Base-by-base conservation (phyloP, 495 filamentous ascomycete species). In the Lindgomyces ingoldianus region DNA sequence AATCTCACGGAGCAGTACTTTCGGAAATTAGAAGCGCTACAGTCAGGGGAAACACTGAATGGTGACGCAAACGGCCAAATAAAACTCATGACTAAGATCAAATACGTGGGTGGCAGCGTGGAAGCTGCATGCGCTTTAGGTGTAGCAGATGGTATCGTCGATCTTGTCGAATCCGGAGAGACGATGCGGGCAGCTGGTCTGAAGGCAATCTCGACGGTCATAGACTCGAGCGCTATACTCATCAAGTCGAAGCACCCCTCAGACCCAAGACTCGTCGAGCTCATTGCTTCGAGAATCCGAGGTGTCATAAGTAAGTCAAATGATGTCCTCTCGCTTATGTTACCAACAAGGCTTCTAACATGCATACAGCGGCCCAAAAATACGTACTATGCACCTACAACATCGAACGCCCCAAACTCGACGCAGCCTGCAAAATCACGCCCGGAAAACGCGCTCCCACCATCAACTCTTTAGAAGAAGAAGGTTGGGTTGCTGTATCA, bases 141-240 rank as follows among this genome's bases (percentile, higher is more conserved):
- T 48, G 91, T 97, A 36, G 94, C 94, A 19, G 92, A 98, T 75
- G 94, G 94, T 33, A 95, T 98, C 74, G 91, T 98, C 24, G 95
- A 98, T 79, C 84, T 98, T 61, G 94, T 98, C 73, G 94, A 98
- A 84, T 98, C 94, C 39, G 94, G 94, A 50, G 93, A 97, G 73
- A 98, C 94, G 11, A 98, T 98, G 94, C 91, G 88, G 71, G 94
- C 92, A 1, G 93, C 93, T 33, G 95, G 95, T n/a, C 82, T 98
- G 45, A 95, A 94, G 75, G 85, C 95, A 63, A 96, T 98, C 72
- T 92, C 91, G 64, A 98, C 94, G 1, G 91, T 98, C 18, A 81
- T 96, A 26, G 85, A 89, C 55, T 91, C 88, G 57, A 91, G 86
- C 2, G 92, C 94, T 24, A 84, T 96, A 25, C 83, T 98, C 33